A percentile compares a stretch with the other conserved stretches of the same genome.
Conservation (phyloP, 805 yeast species). For the Huiozyma naganishii region DNA sequence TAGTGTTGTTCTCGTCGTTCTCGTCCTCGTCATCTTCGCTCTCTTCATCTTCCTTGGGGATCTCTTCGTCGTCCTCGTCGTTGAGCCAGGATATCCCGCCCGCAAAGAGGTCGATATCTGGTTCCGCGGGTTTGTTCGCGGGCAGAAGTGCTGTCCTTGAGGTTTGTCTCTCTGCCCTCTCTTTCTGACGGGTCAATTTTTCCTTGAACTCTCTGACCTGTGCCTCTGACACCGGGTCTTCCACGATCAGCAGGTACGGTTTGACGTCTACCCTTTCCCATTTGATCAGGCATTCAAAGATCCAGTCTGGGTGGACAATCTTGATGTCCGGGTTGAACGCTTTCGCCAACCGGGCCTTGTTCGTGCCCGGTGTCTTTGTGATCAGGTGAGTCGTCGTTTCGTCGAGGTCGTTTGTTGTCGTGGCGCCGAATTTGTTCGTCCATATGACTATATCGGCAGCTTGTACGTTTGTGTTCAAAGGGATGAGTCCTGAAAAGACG, state of each 20-base stretch:
- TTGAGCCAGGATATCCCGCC: conserved; percentile 27
- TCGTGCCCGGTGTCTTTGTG: conserved; percentile 69
- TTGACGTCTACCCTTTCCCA: conserved; percentile 66
- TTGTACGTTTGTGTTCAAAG: conserved; percentile 63
- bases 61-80: conserved; percentile 21
- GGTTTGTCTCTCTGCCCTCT: conserved; percentile 31
- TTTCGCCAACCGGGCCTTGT: conserved; percentile 74
- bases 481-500: conserved; percentile 82
- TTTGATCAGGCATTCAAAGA: conserved; percentile 69
- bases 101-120: conserved; percentile 15
- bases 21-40: conserved; percentile 21
- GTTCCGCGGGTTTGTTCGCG: conserved; percentile 3
- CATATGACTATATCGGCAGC: conserved; percentile 82
- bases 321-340: conserved; percentile 49
- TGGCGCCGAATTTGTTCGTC: conserved; percentile 88
- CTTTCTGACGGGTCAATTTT: conserved; percentile 22
- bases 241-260: conserved; percentile 45
- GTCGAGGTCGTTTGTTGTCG: conserved; percentile 59
- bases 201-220: conserved; percentile 28
- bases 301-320: conserved; percentile 88
- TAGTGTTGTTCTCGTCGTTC: conserved; percentile 7
- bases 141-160: conserved; percentile 14
- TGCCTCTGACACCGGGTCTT: conserved; percentile 35
- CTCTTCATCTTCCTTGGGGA: conserved; percentile 20
- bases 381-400: conserved; percentile 80